phyloP scores from a whole-genome alignment of 2,329 filamentous ascomycete species.

The Scortechinia acanthostroma region DNA sequence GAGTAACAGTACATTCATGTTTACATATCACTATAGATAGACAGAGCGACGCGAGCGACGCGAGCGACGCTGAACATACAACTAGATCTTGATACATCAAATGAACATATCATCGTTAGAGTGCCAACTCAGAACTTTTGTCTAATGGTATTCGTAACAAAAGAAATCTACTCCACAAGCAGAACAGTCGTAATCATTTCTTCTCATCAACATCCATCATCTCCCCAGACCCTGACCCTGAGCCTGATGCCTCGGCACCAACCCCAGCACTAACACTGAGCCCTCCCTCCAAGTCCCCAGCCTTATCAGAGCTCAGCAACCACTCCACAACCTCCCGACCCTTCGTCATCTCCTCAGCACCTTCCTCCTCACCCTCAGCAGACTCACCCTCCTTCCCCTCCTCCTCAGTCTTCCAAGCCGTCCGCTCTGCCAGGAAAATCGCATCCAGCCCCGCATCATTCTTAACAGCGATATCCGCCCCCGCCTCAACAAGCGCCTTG shows the following conservation, averaged over 20 bases:
- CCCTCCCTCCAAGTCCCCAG: not conserved
- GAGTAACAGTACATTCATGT: too few relatives aligned
- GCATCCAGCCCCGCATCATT: conserved; percentile 1
- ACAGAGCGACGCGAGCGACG: too few relatives aligned
- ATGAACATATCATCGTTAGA: too few relatives aligned
- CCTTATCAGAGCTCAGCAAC: conserved; percentile 1
- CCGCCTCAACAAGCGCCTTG: not conserved
- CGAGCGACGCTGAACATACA: too few relatives aligned
- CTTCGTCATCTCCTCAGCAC: not conserved
- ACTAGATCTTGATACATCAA: too few relatives aligned
- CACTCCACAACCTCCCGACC: not conserved
- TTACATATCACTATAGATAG: too few relatives aligned
- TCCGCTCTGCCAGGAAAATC: not conserved
- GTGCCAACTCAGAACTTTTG: too few relatives aligned
- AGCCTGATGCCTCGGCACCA: not conserved
- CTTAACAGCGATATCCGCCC: not conserved
- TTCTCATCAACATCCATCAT: too few relatives aligned
- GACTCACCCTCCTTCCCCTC: not conserved
- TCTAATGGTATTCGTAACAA: too few relatives aligned
- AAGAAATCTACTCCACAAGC: too few relatives aligned
- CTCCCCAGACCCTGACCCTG: too few relatives aligned
- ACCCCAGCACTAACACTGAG: not conserved
- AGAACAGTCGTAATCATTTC: too few relatives aligned
- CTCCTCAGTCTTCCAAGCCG: not conserved
- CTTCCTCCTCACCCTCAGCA: not conserved